phyloP scores from a whole-genome alignment of 345 rosid genomes.

The Dovyalis caffra region DNA sequence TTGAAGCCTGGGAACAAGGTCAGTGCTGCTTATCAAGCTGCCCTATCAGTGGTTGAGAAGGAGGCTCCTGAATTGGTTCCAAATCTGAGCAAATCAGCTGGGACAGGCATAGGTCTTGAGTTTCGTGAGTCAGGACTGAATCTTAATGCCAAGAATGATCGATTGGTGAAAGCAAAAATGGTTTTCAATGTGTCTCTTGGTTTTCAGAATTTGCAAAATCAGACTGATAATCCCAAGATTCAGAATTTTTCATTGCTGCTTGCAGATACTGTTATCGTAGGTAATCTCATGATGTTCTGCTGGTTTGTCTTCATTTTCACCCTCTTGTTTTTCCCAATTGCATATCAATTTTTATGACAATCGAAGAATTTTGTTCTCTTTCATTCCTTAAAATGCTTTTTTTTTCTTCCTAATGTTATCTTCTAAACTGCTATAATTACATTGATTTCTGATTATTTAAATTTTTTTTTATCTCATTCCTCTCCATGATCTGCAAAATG shows the following conservation, averaged over 20 bases:
- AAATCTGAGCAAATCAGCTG: constrained; percentile 80
- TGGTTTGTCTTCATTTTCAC: neutral
- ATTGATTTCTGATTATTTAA: neutral
- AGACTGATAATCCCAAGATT: constrained; percentile 54
- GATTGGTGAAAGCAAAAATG: constrained; percentile 57
- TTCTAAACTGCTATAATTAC: neutral
- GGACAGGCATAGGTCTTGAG: constrained; percentile 94
- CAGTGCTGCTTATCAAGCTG: constrained; percentile 63
- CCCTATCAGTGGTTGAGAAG: constrained; percentile 66
- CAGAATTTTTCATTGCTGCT: constrained; percentile 62
- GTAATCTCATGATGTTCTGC: constrained; percentile 10
- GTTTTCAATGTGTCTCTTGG: constrained; percentile 82
- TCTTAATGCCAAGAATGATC: constrained; percentile 79
- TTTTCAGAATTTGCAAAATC: constrained; percentile 73
- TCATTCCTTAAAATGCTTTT: neutral
- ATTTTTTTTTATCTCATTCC: neutral
- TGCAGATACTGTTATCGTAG: constrained; percentile 78
- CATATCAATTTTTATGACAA: neutral
- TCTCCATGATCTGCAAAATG: neutral
- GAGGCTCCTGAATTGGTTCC: constrained; percentile 73
- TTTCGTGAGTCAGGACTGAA: constrained; percentile 79
- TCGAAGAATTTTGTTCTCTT: neutral
- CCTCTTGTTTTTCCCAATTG: neutral
- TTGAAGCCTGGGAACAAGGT: constrained; percentile 67
- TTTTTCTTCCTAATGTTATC: neutral